Percentiles rank a stretch among this genome's conserved stretches.
phyloP scores from a whole-genome alignment of 2,329 filamentous ascomycete species.

The Chalara sp. region DNA sequence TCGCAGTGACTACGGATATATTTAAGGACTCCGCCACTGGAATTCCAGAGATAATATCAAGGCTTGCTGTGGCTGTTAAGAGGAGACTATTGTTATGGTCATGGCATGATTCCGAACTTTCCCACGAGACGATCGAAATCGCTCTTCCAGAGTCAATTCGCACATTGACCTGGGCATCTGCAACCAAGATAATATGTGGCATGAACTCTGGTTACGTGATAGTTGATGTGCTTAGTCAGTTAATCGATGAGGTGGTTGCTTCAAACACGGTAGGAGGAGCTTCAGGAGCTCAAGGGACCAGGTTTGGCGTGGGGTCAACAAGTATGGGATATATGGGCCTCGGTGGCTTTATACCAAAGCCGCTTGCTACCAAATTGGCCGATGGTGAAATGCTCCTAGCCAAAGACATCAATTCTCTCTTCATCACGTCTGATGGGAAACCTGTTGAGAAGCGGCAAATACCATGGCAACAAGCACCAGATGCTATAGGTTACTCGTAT shows the following conservation, averaged over 20 bases:
- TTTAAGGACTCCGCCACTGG: conserved; percentile 81
- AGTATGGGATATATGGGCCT: conserved; percentile 98
- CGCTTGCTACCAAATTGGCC: conserved; percentile 73
- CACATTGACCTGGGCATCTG: conserved; percentile 84
- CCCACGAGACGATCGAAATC: conserved; percentile 67
- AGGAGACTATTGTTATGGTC: conserved; percentile 84
- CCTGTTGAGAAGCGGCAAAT: conserved; percentile 75
- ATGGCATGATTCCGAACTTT: conserved; percentile 92
- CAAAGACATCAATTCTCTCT: conserved; percentile 95
- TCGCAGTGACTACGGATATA: conserved; percentile 93
- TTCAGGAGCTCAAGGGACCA: conserved; percentile 42
- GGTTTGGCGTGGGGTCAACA: conserved; percentile 76
- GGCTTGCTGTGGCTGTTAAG: conserved; percentile 89
- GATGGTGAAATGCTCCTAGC: conserved; percentile 86
- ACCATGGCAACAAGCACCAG: conserved; percentile 84
- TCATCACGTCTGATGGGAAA: conserved; percentile 79
- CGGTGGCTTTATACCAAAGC: conserved; percentile 84
- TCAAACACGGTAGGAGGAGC: conserved; percentile 64
- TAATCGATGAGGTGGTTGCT: conserved; percentile 71
- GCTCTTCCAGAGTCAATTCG: conserved; percentile 77
- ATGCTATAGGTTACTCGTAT: conserved; percentile 92
- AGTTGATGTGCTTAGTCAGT: conserved; percentile 71
- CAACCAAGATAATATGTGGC: conserved; percentile 79
- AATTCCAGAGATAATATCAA: conserved; percentile 87
- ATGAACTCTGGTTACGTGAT: conserved; percentile 89